Conservation (phyloP, 768 basidiomycete species). For the Leccinellum albellum region DNA sequence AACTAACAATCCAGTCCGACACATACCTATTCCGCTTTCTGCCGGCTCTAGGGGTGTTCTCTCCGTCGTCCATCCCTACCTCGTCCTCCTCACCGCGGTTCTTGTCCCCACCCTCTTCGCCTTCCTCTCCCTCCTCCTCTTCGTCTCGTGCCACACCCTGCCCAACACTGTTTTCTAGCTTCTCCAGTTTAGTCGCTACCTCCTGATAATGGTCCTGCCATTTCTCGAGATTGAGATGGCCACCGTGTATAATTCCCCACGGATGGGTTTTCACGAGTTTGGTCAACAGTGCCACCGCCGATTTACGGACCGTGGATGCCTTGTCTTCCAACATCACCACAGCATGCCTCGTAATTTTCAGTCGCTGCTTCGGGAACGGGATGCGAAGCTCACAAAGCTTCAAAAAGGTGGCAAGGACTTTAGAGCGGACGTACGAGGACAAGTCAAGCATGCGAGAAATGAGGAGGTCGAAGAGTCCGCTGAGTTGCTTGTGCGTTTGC, state of each 20-base stretch:
- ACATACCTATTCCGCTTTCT: slow-evolving; percentile 32
- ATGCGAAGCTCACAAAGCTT: slow-evolving; percentile 71
- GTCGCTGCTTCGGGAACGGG: slow-evolving; percentile 85
- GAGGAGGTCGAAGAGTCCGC: slow-evolving; percentile 76
- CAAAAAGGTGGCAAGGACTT: slow-evolving; percentile 73
- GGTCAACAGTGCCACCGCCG: slow-evolving; percentile 70
- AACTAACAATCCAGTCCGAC: not conserved
- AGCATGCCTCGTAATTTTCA: slow-evolving; percentile 71
- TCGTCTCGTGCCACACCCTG: slow-evolving; percentile 53
- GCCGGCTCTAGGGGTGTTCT: slow-evolving; percentile 26
- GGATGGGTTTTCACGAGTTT: slow-evolving; percentile 84
- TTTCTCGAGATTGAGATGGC: slow-evolving; percentile 62
- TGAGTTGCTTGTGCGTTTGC: slow-evolving; percentile 65
- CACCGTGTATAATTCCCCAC: slow-evolving; percentile 81
- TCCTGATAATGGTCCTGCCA: slow-evolving; percentile 73
- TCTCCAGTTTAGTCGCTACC: slow-evolving; percentile 60
- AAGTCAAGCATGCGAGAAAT: slow-evolving; percentile 85
- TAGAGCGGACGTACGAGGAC: slow-evolving; percentile 87
- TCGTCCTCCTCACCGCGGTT: slow-evolving; percentile 34
- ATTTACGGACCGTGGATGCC: slow-evolving; percentile 80
- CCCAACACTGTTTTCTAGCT: slow-evolving; percentile 64
- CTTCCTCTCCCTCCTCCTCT: slow-evolving; percentile 28
- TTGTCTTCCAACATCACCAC: slow-evolving; percentile 87
- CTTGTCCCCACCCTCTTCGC: slow-evolving; percentile 36
- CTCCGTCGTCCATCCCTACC: slow-evolving; percentile 24